Base-by-base conservation (phyloP, 768 basidiomycete species). In the Heimioporus sp. region DNA sequence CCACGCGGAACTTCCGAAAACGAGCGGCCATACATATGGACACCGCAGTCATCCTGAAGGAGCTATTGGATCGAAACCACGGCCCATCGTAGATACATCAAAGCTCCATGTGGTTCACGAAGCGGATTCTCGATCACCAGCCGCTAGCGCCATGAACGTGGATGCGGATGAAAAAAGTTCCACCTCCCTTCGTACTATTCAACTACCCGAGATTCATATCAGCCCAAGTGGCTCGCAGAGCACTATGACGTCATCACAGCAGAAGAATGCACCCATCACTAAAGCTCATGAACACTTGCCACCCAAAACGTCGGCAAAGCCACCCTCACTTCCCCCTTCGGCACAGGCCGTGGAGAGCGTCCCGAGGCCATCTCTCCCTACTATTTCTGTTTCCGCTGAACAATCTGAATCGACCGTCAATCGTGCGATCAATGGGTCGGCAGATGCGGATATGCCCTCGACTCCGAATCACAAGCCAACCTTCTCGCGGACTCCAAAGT, bases 71-170 rank as follows among this genome's bases (percentile, higher is more conserved):
- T 48, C 19, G 15, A 72, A 72, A 53, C 64, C 59, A 38, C 71
- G 61, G 31, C 63, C 61, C 10, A 66, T 49, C 40, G 41, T 60
- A 9, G 66, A 72, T 42, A 60, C 63, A 7, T 49, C 59, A 12
- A 63, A 55, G 41, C 66, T 72, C n/a, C 60, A 54, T 31, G 60
- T 64, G 16, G 53, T 67, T 48, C 39, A 34, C 20, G 41, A 56
- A 40, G 46, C 48, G n/a, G 46, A 37, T 36, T 19, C 34, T 12
- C 11, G 24, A 15, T 7, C 46, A 8, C 12, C 46, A 32, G 49
- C 24, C n/a, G 31, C 13, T 3, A 21, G 20, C 10, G 5, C 20
- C n/a, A 49, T 43, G 53, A 43, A 32, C 24, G 53, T 48, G 50
- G 49, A 53, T 21, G 19, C 47, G 1, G 46, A 48, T 44, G 46